Evolutionary conservation across 129 eudicot species (phyloP).

Genomic region (Sambucus nigra): DNA sequence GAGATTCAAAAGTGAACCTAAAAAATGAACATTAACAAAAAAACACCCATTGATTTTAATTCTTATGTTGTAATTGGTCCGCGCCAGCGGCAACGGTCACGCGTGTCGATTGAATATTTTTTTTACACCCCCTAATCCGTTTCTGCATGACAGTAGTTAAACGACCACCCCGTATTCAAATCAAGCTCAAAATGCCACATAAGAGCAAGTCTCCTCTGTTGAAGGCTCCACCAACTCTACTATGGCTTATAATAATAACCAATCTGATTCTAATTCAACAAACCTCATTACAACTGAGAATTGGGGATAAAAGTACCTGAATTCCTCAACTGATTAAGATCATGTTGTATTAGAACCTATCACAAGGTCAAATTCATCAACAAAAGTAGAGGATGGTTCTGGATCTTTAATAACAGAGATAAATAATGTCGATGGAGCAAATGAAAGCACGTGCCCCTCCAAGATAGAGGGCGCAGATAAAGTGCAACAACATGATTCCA

Average conservation of each 20-base stretch:
- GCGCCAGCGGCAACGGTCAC: too few relatives aligned
- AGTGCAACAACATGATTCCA: conserved; percentile 21
- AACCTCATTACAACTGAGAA: conserved; percentile 10
- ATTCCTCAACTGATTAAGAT: conserved; percentile 11
- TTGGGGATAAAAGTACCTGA: conserved; percentile 6
- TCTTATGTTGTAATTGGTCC: too few relatives aligned
- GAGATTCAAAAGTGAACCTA: too few relatives aligned
- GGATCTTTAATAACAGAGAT: conserved; percentile 4
- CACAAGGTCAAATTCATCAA: conserved; percentile 1
- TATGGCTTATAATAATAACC: conserved; percentile 4
- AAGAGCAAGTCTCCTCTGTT: conserved; percentile 2
- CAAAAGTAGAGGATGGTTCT: conserved; percentile 20
- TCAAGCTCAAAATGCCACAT: conserved; percentile 16
- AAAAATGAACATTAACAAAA: too few relatives aligned
- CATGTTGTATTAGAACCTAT: conserved; percentile 7
- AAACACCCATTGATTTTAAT: too few relatives aligned
- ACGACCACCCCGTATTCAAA: conserved; percentile 8
- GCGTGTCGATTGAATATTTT: too few relatives aligned
- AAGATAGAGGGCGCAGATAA: too few relatives aligned
- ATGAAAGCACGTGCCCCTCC: too few relatives aligned
- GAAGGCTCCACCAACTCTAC: conserved; percentile 19
- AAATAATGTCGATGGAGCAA: not conserved
- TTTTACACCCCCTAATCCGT: too few relatives aligned
- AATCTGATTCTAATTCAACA: conserved; percentile 14
- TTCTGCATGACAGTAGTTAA: too few relatives aligned